These are phyloP conservation scores for Sodiomyces alkalinus DNA, from an alignment of 2,329 filamentous ascomycete species.

Conservation along the genomic window DNA sequence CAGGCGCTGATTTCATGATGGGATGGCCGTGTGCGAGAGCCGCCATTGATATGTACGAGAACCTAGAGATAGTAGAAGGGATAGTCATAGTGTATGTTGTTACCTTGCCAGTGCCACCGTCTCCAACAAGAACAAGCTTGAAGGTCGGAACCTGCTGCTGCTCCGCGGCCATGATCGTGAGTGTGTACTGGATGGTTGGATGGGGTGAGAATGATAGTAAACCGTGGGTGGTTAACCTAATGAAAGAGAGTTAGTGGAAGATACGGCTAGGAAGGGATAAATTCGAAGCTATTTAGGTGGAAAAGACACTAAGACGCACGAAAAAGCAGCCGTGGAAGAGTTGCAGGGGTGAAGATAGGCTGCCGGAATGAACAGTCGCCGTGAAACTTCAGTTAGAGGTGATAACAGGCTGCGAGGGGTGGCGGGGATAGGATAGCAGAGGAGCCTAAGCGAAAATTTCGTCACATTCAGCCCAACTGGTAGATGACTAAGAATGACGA, in stretches of 20 bases:
- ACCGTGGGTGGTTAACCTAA: conserved; percentile 7
- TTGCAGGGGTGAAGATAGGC: background rate
- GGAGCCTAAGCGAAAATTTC: conserved; percentile 1
- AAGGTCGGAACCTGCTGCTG: conserved; percentile 56
- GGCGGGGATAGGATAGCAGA: background rate
- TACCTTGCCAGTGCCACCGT: conserved; percentile 99
- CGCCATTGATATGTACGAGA: too few relatives aligned
- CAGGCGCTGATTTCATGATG: too few relatives aligned
- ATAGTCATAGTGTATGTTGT: too few relatives aligned
- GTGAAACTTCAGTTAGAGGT: background rate
- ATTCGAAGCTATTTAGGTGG: conserved; percentile 2
- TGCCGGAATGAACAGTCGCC: background rate
- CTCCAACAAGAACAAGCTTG: conserved; percentile 99
- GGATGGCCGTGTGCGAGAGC: too few relatives aligned
- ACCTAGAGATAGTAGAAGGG: too few relatives aligned
- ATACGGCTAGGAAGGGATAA: conserved; percentile 6
- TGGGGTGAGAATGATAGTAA: conserved; percentile 13
- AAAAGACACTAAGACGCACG: background rate
- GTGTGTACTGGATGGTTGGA: conserved; percentile 9
- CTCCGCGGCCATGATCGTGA: conserved; percentile 50
- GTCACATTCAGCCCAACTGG: too few relatives aligned
- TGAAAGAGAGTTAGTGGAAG: background rate
- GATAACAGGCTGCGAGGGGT: background rate
- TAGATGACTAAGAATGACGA: too few relatives aligned
- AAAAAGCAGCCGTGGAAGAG: background rate